These are phyloP conservation scores for Penicillium roqueforti DNA, from an alignment of 495 filamentous ascomycete genomes.

Conservation along the genomic window DNA sequence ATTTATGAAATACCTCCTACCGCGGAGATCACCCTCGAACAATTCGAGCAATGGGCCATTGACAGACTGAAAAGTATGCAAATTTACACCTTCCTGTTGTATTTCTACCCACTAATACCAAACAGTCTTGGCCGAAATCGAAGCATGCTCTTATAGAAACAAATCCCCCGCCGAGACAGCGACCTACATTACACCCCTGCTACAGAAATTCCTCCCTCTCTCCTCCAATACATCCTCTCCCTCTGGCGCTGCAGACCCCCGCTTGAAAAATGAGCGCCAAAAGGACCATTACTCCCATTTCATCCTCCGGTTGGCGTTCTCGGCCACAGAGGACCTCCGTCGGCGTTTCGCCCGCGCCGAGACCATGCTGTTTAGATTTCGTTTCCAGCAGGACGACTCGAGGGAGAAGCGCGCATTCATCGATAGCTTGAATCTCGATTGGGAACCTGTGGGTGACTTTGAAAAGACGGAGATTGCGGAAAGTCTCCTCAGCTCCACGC, in stretches of 20 bases:
- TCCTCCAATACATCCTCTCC: constrained; percentile 66
- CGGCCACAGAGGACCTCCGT: constrained; percentile 86
- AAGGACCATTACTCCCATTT: constrained; percentile 99
- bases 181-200: constrained; percentile 69
- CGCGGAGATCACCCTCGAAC: constrained; percentile 90
- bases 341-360: constrained; percentile 83
- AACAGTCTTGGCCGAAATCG: constrained; percentile 87
- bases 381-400: constrained; percentile 66
- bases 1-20: constrained; percentile 88
- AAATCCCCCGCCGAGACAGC: constrained; percentile 72
- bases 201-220: constrained; percentile 84
- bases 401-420: constrained; percentile 73
- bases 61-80: constrained; percentile 70
- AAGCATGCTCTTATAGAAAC: constrained; percentile 94
- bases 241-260: constrained; percentile 38
- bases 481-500: constrained; percentile 51
- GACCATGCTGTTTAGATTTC: constrained; percentile 77
- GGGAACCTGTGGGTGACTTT: constrained; percentile 73
- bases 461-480: constrained; percentile 58
- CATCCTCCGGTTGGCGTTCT: constrained; percentile 91
- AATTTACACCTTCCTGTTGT: not conserved
- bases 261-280: constrained; percentile 69
- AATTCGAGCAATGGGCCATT: constrained; percentile 99
- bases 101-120: constrained; percentile 9
- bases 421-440: constrained; percentile 70